These are phyloP conservation scores for Hypoxylon sp. DNA, from an alignment of 2,329 filamentous ascomycete species.

Conservation along the genomic window DNA sequence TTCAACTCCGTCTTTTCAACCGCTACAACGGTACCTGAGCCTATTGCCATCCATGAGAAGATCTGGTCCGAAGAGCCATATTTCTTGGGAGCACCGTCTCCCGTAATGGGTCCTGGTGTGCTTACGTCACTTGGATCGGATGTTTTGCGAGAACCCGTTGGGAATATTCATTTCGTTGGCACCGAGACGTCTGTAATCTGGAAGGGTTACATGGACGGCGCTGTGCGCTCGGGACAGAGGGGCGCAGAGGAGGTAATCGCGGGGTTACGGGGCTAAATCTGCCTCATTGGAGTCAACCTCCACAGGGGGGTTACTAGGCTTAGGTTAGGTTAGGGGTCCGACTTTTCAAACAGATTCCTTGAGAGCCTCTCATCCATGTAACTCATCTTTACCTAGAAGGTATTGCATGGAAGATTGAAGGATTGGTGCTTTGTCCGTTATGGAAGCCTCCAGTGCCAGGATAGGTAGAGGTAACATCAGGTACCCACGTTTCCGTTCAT, in stretches of 20 bases:
- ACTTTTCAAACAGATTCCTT: neutral
- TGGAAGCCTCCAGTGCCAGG: no score
- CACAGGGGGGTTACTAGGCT: neutral
- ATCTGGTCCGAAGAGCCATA: conserved; percentile 59
- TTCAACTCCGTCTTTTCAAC: conserved; percentile 48
- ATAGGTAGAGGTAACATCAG: neutral
- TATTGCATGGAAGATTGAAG: neutral
- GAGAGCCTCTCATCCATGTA: neutral
- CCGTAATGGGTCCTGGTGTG: conserved; percentile 58
- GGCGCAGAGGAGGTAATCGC: conserved; percentile 63
- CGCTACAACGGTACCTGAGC: conserved; percentile 43
- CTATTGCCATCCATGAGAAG: conserved; percentile 54
- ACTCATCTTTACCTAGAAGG: neutral
- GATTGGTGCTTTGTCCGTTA: neutral
- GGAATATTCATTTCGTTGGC: conserved; percentile 67
- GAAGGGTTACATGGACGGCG: conserved; percentile 73
- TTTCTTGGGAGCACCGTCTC: conserved; percentile 60
- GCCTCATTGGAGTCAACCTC: neutral
- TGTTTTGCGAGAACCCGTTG: conserved; percentile 55
- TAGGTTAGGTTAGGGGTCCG: no score
- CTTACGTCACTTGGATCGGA: conserved; percentile 54
- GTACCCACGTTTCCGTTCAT: no score
- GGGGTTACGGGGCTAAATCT: conserved; percentile 12
- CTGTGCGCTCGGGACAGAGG: conserved; percentile 64
- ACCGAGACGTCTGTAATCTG: conserved; percentile 68